Evolutionary conservation across 2,329 filamentous ascomycete species (phyloP), one percentile per base, ranked within the genome.

Genomic region (Rhynchosporium graminicola): DNA sequence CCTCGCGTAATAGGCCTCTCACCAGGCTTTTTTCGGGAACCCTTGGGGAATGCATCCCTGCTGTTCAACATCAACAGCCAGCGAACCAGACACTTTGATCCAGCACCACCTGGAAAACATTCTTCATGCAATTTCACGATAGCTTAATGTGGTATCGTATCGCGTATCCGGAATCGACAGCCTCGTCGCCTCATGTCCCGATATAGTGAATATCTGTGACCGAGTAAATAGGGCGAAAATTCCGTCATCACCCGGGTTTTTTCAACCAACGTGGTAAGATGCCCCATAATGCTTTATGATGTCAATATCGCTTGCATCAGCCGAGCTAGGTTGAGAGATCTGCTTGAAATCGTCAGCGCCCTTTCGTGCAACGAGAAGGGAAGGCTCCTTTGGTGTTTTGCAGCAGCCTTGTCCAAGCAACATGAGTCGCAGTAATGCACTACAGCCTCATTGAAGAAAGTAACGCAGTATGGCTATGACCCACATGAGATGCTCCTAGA

Each of bases 341-440:
- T 54, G 33, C n/a, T 54, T 42, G 31, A 52, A 20, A 28, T 36
- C 38, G 36, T 54, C 10, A 54, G 36, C 4, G 10, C 6, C 26
- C n/a, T 2, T n/a, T 42, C 20, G 33, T 40, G 15, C n/a, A 42
- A 42, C 33, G n/a, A 42, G 33, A 40, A 54, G 15, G 38, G 51
- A 40, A 33, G 15, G n/a, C 20, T 13, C 33, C 26, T 54, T 36
- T 40, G 15, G 28, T 4, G 3, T 28, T 54, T 54, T 28, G 2
- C 36, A 42, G 51, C 33, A 54, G 51, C 51, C 51, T 54, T 33
- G 40, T 29, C 40, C 8, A 36, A 54, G 10, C 9, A 13, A 26
- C n/a, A 54, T 42, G 28, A 54, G 51, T 33, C 51, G 33, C 36
- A 20, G 28, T 29, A 33, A 54, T 40, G 33, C 51, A 33, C 51